Evolutionary conservation across 2,329 filamentous ascomycete species (phyloP).

Genomic region (Torrubiella hemipterigena): DNA sequence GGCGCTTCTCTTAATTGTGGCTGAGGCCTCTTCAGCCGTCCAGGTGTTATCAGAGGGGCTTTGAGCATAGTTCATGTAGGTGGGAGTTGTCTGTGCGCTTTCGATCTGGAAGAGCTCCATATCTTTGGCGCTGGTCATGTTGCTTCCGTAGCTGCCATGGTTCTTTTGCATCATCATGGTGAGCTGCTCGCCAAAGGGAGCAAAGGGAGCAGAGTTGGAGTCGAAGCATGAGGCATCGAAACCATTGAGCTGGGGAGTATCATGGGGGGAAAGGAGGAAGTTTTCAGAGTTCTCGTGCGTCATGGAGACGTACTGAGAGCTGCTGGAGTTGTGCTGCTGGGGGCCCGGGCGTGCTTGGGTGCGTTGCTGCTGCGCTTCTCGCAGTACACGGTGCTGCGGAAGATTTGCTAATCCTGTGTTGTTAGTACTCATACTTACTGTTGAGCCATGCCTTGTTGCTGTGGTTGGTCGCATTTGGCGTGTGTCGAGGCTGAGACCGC

Average conservation of each 20-base stretch:
- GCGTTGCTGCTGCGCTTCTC: slow-evolving; percentile 84
- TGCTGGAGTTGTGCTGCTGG: slow-evolving; percentile 13
- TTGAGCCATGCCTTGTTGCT: slow-evolving; percentile 18
- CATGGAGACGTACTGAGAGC: slow-evolving; percentile 15
- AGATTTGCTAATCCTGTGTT: slow-evolving; percentile 39
- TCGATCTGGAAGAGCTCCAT: slow-evolving; percentile 37
- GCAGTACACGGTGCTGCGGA: slow-evolving; percentile 64
- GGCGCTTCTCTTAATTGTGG: slow-evolving; percentile 27
- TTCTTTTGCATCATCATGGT: slow-evolving; percentile 34
- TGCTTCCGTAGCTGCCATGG: slow-evolving; percentile 27
- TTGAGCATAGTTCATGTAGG: slow-evolving; percentile 38
- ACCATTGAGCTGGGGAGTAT: slow-evolving; percentile 39
- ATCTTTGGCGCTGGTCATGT: slow-evolving; percentile 30
- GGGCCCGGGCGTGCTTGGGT: slow-evolving; percentile 63
- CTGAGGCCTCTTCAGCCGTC: slow-evolving; percentile 36
- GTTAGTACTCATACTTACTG: slow-evolving; percentile 44
- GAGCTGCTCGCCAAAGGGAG: slow-evolving; percentile 30
- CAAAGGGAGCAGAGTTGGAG: slow-evolving; percentile 31
- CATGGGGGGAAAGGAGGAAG: slow-evolving; percentile 45
- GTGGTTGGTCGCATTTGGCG: slow-evolving; percentile 43
- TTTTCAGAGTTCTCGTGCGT: slow-evolving; percentile 32
- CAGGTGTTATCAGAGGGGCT: slow-evolving; percentile 32
- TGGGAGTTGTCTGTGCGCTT: slow-evolving; percentile 35
- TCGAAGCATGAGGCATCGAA: slow-evolving; percentile 38
- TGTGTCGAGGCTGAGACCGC: slow-evolving; percentile 76